Base-by-base conservation (phyloP, 768 basidiomycete genomes). In the Serendipita sp. region DNA sequence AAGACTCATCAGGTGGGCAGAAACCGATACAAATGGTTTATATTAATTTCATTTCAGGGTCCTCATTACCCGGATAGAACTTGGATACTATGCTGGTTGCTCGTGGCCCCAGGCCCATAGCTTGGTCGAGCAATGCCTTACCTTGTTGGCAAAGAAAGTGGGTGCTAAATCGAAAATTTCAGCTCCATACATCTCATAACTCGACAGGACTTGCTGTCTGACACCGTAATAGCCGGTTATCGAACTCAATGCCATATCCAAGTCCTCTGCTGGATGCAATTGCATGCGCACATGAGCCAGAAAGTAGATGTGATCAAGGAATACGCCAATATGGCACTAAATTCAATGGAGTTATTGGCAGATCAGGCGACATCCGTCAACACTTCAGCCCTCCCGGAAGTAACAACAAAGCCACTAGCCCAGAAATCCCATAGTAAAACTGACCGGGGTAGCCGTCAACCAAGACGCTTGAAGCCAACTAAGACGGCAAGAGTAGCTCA, bases 341-440 rank as follows among this genome's bases (percentile, higher is more conserved):
- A 83, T 74, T 75, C 86, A 86, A 64, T 61, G 75, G 70, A 9
- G 43, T 38, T 2, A 42, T 48, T 63, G 26, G 0, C 38, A 38
- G 14, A 14, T 14, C 5, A 14, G 14, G 38, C 38, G 14, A 38
- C 38, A 38, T 38, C 38, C 7, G 14, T 5, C 38, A 14, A 38
- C 14, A 38, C 38, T 38, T 14, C 38, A 38, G 14, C 38, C 5
- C 5, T 14, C 5, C 14, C 38, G 14, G 14, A 38, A 38, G 38
- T 14, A 38, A 38, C 38, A 38, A 14, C 38, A 38, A 38, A 38
- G 38, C 5, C 5, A 7, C 14, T 14, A 7, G 14, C 14, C 7
- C 38, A 38, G 38, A 38, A 38, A 38, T 7, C 38, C 38, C 38
- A 38, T 7, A 38, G 38, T 38, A 38, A 38, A 14, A 38, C 7